Conservation (phyloP, 2,329 filamentous ascomycete genomes). For the Botrytis cinerea region DNA sequence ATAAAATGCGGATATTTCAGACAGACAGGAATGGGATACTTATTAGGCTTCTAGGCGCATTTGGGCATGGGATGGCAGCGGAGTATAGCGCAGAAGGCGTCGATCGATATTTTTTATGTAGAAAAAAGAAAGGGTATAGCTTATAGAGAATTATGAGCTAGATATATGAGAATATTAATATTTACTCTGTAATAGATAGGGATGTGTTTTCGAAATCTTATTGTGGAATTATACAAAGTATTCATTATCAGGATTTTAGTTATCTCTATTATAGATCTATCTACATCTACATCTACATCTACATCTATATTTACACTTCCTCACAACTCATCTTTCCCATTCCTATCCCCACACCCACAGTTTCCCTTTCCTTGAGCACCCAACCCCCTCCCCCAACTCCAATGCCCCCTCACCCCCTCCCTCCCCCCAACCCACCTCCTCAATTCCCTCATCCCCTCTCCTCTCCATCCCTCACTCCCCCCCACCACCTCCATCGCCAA, state of each 20-base stretch:
- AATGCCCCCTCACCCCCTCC: not conserved
- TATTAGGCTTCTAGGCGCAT: not conserved
- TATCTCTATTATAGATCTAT: not conserved
- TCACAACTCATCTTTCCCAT: not conserved
- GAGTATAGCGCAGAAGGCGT: not conserved
- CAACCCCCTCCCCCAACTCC: not conserved
- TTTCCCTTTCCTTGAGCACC: too few relatives aligned
- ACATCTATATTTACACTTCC: not conserved
- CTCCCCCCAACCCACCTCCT: not conserved
- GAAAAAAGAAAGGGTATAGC: not conserved
- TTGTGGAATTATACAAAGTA: not conserved
- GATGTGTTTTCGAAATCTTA: not conserved
- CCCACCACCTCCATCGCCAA: not conserved
- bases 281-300: not conserved
- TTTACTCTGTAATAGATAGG: not conserved
- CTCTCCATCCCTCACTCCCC: not conserved
- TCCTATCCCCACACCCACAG: not conserved
- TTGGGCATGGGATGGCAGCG: not conserved
- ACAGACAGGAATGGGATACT: not conserved
- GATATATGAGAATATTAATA: not conserved
- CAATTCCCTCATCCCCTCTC: not conserved
- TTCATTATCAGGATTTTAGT: too few relatives aligned
- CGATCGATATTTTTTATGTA: not conserved
- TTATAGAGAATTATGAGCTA: not conserved
- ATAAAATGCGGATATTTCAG: not conserved